Evolutionary conservation across 2,329 filamentous ascomycete genomes (phyloP), one percentile per base, ranked within the genome.

Genomic region (Myriosclerotinia scirpicola): DNA sequence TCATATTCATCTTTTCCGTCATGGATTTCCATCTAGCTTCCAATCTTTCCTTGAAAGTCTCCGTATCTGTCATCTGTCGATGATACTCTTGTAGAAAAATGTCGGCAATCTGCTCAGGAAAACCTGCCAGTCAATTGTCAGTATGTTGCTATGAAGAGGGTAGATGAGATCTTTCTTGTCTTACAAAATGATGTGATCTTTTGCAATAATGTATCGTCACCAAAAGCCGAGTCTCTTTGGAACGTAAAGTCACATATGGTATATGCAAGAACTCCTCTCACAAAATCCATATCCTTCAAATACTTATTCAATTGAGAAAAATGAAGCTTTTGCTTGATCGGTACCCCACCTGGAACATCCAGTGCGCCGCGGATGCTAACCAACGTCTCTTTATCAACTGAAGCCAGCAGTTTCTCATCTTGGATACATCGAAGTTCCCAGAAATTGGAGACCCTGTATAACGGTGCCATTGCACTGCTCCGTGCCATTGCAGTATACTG

Each of bases 301-400:
- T 50, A 22, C 34, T 15, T 52, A 5, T 20, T 50, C 6, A 44
- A 12, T 30, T 36, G 15, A 17, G 56, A 20, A 34, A 20, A 17
- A 7, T 56, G 34, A 46, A 60, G 22, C 26, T 60, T 42, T n/a
- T 53, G 26, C 30, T 52, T 62, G 36, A 62, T 40, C 5, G 52
- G 22, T 6, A 62, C 36, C 7, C 46, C 59, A 22, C 17, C n/a
- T 22, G 59, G 59, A 30, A 62, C 44, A 40, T 62, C 40, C 9
- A 62, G 30, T 15, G 30, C 22, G 26, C 15, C 22, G 20, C 55
- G 55, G 34, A 59, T 42, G 7, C 20, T 30, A 44, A 22, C n/a
- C 55, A 59, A 17, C 22, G 38, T 22, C 8, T 12, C 22, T 8
- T 20, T 17, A 46, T 22, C n/a, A 42, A 26, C 26, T 12, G 36